A percentile compares a stretch with the other conserved stretches of the same genome.
phyloP scores from a whole-genome alignment of 805 yeast species.

The Starmerella riodocensis region DNA sequence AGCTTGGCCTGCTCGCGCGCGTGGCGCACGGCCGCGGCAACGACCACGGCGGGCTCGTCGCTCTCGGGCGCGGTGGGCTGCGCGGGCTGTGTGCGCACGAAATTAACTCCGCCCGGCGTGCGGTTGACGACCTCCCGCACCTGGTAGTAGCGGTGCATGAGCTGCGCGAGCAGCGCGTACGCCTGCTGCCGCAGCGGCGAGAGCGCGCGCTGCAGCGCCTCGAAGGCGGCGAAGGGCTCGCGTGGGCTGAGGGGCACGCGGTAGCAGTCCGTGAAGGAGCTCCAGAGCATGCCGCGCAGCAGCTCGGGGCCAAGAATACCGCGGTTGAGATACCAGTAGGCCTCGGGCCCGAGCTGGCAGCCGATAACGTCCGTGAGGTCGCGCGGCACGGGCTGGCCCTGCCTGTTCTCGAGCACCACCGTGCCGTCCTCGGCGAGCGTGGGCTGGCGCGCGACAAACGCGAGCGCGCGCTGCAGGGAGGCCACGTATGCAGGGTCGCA shows the following conservation, averaged over 20 bases:
- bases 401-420: constrained; percentile 44
- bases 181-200: constrained; percentile 44
- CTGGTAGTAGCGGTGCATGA: constrained; percentile 75
- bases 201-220: constrained; percentile 31
- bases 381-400: constrained; percentile 44
- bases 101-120: constrained; percentile 11
- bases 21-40: constrained; percentile 11
- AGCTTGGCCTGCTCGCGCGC: constrained; percentile 3
- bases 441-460: constrained; percentile 61
- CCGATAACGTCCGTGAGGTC: constrained; percentile 75
- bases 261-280: constrained; percentile 44
- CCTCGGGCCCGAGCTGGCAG: constrained; percentile 74
- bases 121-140: constrained; percentile 40
- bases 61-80: constrained; percentile 4
- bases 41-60: constrained; percentile 5
- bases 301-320: constrained; percentile 58
- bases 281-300: constrained; percentile 54
- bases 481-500: constrained; percentile 30
- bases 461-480: constrained; percentile 51
- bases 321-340: constrained; percentile 63
- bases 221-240: constrained; percentile 30
- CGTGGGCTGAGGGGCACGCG: constrained; percentile 1
- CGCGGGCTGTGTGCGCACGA: constrained; percentile 4
- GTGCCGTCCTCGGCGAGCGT: constrained; percentile 55
- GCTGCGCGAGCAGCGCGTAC: constrained; percentile 53